Conservation (phyloP, 2,329 filamentous ascomycete species). For the Sclerotinia nivalis region DNA sequence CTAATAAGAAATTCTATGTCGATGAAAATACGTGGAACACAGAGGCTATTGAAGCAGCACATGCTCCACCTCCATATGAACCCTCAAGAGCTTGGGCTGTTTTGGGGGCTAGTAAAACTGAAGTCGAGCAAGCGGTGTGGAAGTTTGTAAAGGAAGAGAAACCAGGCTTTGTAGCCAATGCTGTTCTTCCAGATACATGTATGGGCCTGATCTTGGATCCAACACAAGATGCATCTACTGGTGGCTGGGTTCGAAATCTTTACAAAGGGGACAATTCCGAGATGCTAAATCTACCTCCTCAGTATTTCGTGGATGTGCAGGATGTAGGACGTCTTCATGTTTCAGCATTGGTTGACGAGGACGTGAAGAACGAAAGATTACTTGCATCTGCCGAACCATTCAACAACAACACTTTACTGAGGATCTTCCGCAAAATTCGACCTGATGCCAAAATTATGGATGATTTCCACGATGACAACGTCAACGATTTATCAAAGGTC, state of each 20-base stretch:
- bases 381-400: constrained; percentile 35
- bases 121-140: constrained; percentile 45
- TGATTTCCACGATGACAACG: constrained; percentile 30
- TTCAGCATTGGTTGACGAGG: constrained; percentile 36
- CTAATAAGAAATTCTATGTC: constrained; percentile 32
- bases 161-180: constrained; percentile 38
- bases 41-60: constrained; percentile 40
- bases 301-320: constrained; percentile 42
- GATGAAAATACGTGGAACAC: constrained; percentile 44
- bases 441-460: constrained; percentile 34
- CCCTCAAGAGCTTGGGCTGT: constrained; percentile 27
- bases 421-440: constrained; percentile 33
- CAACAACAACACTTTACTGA: constrained; percentile 30
- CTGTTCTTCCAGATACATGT: constrained; percentile 31
- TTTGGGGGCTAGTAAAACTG: constrained; percentile 46
- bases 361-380: constrained; percentile 37
- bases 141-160: constrained; percentile 43
- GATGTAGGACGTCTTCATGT: constrained; percentile 40
- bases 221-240: constrained; percentile 31
- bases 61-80: constrained; percentile 43
- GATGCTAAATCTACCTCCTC: neutral
- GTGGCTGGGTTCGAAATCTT: constrained; percentile 29
- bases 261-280: constrained; percentile 31
- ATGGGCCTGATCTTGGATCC: constrained; percentile 29
- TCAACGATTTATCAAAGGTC: constrained; percentile 32